Conservation (phyloP, 495 filamentous ascomycete species). For the Cercophora sp. region DNA sequence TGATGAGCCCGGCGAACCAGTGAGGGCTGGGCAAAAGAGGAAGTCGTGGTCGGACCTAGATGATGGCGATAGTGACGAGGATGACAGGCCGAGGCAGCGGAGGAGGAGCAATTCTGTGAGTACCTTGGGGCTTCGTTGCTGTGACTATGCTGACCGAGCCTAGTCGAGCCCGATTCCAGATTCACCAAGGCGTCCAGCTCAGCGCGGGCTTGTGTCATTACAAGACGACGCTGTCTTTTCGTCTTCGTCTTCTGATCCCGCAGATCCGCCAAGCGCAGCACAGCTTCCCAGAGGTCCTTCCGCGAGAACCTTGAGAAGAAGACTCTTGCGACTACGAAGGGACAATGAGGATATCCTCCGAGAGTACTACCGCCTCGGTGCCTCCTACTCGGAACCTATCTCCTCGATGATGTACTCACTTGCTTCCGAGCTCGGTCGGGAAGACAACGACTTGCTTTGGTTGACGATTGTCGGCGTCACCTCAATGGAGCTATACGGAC, state of each 20-base stretch:
- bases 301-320: conserved; percentile 62
- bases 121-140: too few relatives aligned
- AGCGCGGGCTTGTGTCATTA: conserved; percentile 47
- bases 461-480: conserved; percentile 87
- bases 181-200: conserved; percentile 47
- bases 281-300: conserved; percentile 62
- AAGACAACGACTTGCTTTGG: conserved; percentile 97
- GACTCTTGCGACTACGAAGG: conserved; percentile 66
- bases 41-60: conserved; percentile 79
- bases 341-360: conserved; percentile 71
- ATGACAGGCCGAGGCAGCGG: conserved; percentile 68
- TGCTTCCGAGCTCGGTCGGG: conserved; percentile 88
- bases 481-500: conserved; percentile 86
- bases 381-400: conserved; percentile 91
- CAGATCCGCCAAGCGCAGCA: conserved; percentile 51
- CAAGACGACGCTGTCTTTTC: conserved; percentile 37
- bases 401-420: conserved; percentile 91
- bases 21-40: conserved; percentile 58
- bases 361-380: conserved; percentile 78
- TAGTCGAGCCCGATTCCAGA: conserved; percentile 58
- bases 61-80: conserved; percentile 65
- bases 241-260: conserved; percentile 33
- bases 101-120: conserved; percentile 83
- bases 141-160: too few relatives aligned
- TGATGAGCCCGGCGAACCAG: conserved; percentile 21